Percentiles rank a stretch among this genome's conserved stretches.
Conservation (phyloP, 371 early-diverging fungal species). For the Mortierella sp. region DNA sequence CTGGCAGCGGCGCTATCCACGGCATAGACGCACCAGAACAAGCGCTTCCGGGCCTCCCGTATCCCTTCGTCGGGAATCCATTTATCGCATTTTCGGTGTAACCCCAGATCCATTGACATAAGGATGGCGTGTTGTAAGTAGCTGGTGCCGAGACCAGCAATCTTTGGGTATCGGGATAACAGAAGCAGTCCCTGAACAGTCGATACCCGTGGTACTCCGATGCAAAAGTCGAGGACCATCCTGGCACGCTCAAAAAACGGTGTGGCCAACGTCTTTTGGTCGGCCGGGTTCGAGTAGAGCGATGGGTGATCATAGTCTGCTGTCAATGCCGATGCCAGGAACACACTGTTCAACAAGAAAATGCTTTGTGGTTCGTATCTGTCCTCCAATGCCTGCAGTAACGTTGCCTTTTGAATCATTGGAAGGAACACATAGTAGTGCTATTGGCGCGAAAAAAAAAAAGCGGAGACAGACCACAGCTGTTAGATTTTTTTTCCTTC, state of each 20-base stretch:
- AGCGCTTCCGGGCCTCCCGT: conserved; percentile 36
- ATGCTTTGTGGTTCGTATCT: conserved; percentile 44
- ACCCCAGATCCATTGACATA: conserved; percentile 43
- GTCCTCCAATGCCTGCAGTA: conserved; percentile 44
- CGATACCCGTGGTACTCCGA: conserved; percentile 45
- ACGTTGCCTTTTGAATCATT: conserved; percentile 46
- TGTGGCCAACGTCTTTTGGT: conserved; percentile 40
- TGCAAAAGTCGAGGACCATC: conserved; percentile 49
- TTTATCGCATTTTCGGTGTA: conserved; percentile 51
- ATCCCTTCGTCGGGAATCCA: conserved; percentile 49
- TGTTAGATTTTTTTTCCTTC: too few relatives aligned
- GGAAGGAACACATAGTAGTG: conserved; percentile 39
- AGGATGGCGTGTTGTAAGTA: conserved; percentile 42
- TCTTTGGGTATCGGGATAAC: conserved; percentile 44
- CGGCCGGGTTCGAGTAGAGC: conserved; percentile 20
- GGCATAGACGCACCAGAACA: conserved; percentile 51
- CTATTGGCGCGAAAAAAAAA: conserved; percentile 2
- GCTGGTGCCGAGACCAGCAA: conserved; percentile 31
- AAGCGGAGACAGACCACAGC: too few relatives aligned
- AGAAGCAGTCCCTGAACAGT: conserved; percentile 48
- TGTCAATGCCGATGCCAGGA: conserved; percentile 40
- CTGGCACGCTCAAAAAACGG: conserved; percentile 51
- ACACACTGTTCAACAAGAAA: conserved; percentile 48
- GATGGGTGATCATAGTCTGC: conserved; percentile 38
- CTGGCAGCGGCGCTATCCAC: conserved; percentile 34